A percentile compares a stretch with the other conserved stretches of the same genome.
Evolutionary conservation across 495 filamentous ascomycete species (phyloP).

Genomic region (Penicillium pancosmium): DNA sequence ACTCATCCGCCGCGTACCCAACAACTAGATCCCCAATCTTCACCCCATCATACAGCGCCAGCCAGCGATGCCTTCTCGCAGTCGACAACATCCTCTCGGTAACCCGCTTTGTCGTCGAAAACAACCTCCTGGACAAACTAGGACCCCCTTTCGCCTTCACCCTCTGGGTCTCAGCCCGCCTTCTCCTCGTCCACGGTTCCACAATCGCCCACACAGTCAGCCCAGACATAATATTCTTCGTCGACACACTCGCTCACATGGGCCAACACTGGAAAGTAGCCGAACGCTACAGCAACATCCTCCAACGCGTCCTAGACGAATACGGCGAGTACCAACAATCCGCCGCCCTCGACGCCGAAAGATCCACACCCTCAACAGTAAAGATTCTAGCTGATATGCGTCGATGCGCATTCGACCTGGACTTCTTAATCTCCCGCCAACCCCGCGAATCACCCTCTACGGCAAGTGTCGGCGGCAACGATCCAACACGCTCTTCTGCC

Average conservation of each 20-base stretch:
- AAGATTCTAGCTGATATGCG: constrained; percentile 90
- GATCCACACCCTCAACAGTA: constrained; percentile 78
- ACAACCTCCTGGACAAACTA: constrained; percentile 74
- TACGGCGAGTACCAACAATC: constrained; percentile 75
- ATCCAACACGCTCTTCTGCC: constrained; percentile 9
- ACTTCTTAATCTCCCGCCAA: constrained; percentile 83
- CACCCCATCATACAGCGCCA: constrained; percentile 79
- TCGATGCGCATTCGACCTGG: constrained; percentile 78
- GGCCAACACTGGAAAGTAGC: constrained; percentile 84
- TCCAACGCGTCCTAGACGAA: constrained; percentile 82
- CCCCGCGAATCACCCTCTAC: constrained; percentile 56
- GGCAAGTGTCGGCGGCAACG: constrained; percentile 35
- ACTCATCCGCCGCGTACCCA: constrained; percentile 91
- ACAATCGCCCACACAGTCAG: constrained; percentile 82
- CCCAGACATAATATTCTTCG: constrained; percentile 74
- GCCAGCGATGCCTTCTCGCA: constrained; percentile 76
- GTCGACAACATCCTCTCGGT: constrained; percentile 83
- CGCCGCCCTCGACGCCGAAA: constrained; percentile 56
- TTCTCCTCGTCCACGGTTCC: constrained; percentile 83
- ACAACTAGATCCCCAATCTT: constrained; percentile 85
- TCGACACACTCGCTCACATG: constrained; percentile 78
- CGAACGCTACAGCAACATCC: constrained; percentile 75
- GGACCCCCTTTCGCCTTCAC: constrained; percentile 89
- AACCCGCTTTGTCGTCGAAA: constrained; percentile 70
- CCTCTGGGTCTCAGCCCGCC: constrained; percentile 86